These are phyloP conservation scores for Penicillium silybi DNA, from an alignment of 495 filamentous ascomycete species.

Conservation along the genomic window DNA sequence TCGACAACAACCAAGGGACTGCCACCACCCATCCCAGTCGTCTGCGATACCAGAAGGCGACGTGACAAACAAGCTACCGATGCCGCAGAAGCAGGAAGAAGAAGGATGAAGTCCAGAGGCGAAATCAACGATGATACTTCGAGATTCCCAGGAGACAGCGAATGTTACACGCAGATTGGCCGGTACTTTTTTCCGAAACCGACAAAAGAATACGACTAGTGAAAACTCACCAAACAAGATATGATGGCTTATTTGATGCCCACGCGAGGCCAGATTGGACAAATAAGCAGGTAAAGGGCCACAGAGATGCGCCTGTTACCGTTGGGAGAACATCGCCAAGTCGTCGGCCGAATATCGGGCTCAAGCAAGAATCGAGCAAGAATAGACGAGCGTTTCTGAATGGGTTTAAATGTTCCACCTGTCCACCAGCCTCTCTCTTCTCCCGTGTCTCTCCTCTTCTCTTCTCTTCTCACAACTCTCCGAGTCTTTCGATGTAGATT, in stretches of 20 bases:
- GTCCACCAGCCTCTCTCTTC: neutral
- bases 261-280: neutral
- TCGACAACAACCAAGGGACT: neutral
- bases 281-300: neutral
- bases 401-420: neutral
- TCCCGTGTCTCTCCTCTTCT: neutral
- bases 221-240: neutral
- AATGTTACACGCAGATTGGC: constrained; percentile 10
- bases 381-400: neutral
- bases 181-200: constrained; percentile 10
- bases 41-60: neutral
- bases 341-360: neutral
- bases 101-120: neutral
- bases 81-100: neutral
- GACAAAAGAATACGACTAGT: neutral
- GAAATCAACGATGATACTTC: neutral
- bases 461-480: neutral
- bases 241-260: neutral
- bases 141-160: neutral
- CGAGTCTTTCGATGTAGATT: neutral
- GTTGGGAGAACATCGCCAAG: constrained; percentile 1
- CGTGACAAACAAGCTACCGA: neutral
- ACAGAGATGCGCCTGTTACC: neutral
- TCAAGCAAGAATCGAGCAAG: neutral
- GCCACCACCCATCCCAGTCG: neutral